These are phyloP conservation scores for Neoscytalidium dimidiatum DNA, from an alignment of 2,329 filamentous ascomycete species.

Conservation along the genomic window DNA sequence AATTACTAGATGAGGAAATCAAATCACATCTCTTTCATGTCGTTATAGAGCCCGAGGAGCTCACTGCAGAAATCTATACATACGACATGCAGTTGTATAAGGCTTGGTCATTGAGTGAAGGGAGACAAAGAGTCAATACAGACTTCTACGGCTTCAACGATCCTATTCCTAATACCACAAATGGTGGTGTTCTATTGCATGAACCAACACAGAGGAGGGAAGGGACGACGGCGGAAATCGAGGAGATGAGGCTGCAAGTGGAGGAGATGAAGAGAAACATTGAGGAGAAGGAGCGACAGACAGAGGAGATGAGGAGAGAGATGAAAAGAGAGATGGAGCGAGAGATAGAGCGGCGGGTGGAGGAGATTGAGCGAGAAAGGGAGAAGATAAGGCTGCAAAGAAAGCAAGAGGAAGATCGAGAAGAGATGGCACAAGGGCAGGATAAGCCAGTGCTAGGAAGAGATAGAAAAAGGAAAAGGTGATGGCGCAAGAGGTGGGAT, in stretches of 20 bases:
- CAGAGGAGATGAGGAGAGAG: not conserved
- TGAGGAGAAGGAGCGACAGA: not conserved
- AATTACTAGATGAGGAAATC: constrained; percentile 16
- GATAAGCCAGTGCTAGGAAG: not conserved
- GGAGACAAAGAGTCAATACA: not conserved
- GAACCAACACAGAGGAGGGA: not conserved
- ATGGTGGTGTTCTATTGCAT: not conserved
- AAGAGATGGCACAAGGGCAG: not conserved
- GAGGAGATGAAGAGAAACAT: not conserved
- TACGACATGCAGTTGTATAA: constrained; percentile 10
- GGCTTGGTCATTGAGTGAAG: no score
- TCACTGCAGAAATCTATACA: constrained; percentile 21
- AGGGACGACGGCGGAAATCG: not conserved
- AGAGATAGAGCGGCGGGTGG: no score
- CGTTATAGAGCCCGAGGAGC: constrained; percentile 20
- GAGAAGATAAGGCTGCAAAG: not conserved
- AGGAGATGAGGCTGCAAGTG: not conserved
- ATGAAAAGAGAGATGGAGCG: not conserved
- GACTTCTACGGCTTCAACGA: not conserved
- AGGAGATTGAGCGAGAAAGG: not conserved
- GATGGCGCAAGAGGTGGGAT: not conserved
- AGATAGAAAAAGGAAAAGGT: not conserved
- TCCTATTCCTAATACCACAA: not conserved
- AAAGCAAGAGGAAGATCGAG: not conserved
- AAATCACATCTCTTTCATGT: constrained; percentile 21